Conservation (phyloP, 2,329 filamentous ascomycete species). For the Diaporthe citrichinensis region DNA sequence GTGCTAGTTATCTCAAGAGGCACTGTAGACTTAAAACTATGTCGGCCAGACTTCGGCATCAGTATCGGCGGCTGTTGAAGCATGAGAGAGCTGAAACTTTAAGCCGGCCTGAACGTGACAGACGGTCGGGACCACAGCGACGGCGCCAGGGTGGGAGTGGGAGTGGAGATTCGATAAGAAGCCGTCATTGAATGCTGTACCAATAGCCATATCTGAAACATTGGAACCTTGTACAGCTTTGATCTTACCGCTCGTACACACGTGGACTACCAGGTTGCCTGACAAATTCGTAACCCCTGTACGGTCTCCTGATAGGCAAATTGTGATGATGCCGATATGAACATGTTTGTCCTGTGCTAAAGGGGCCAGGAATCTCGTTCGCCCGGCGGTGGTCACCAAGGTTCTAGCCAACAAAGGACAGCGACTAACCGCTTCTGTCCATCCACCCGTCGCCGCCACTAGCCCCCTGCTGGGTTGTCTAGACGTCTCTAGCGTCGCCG, state of each 20-base stretch:
- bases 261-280: no score
- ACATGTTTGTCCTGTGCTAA: neutral
- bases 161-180: neutral
- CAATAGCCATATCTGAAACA: neutral
- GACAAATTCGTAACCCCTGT: neutral
- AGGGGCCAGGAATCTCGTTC: neutral
- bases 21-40: neutral
- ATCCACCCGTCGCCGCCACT: neutral
- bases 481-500: conserved; percentile 17
- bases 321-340: neutral
- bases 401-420: neutral
- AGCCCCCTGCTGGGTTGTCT: neutral
- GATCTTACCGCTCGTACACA: neutral
- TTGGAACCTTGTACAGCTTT: neutral
- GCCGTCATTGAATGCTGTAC: neutral
- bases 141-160: neutral
- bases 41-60: neutral
- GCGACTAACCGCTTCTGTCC: neutral
- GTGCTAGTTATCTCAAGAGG: no score
- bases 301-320: neutral
- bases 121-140: neutral
- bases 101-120: neutral
- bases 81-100: neutral
- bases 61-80: neutral
- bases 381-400: neutral